Base-by-base conservation (phyloP, 352 stramenopile genomes). In the Phytophthora hybrid region DNA sequence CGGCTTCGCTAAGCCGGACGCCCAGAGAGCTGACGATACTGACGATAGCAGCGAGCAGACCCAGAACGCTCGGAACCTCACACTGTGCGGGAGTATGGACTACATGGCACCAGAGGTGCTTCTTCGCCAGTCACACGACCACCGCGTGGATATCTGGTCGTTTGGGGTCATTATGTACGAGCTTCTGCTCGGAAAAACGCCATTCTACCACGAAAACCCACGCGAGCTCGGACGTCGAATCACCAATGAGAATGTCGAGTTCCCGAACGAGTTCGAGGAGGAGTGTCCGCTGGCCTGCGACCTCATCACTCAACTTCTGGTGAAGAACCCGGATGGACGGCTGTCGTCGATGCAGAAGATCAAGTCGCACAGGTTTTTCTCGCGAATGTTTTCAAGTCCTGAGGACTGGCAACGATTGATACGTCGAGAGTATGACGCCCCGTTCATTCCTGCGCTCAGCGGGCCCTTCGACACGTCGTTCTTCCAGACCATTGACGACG, bases 111-210 rank as follows among this genome's bases (percentile, higher is more conserved):
- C 88, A 0, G 88, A 95, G 61, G 85, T 95, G 23, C 68, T 95
- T 65, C 77, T 83, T 26, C 86, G 82, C 46, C 67, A 90, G 56
- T 64, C 66, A 3, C 83, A 95, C 57, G 88, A 95, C 68, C 77
- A 88, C 18, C 82, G 87, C 14, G 88, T 84, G n/a, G 88, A 95
- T 69, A 74, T 93, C 13, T 95, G 86, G 86, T 89, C 84, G 7
- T 93, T 93, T 52, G 93, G 93, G 7, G 89, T 98, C 62, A 82
- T 98, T 39, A 83, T 97, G 79, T 97, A 97, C 75, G 92, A 98
- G 71, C 61, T 98, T 37, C 62, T 96, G 54, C 69, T 93, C 1
- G 93, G 93, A 2, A 82, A 82, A 31, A 95, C 93, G n/a, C 92
- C 92, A 23, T 98, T 98, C 62, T 95, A 91, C 74, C 84, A 94